phyloP scores from a whole-genome alignment of 345 rosid genomes.

The Populus nigra region DNA sequence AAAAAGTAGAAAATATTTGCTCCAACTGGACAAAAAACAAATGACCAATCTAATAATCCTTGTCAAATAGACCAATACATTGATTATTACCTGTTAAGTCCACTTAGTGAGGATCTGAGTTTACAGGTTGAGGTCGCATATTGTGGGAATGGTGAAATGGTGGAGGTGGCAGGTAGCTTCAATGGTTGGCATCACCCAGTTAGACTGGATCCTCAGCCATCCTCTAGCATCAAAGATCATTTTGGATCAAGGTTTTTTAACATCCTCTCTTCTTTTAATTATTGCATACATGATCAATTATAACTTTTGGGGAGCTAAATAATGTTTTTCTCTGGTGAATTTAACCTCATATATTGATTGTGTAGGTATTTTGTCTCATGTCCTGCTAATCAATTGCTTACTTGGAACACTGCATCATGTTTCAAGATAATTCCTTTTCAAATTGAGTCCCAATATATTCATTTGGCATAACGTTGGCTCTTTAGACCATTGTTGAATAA shows the following conservation, averaged over 20 bases:
- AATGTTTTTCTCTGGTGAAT: background rate
- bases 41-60: background rate
- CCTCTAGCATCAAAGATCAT: conserved; percentile 30
- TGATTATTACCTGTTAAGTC: background rate
- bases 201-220: conserved; percentile 70
- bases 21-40: background rate
- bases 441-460: background rate
- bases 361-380: background rate
- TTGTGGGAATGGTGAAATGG: conserved; percentile 71
- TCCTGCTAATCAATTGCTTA: background rate
- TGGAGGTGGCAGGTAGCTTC: conserved; percentile 93
- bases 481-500: background rate
- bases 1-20: background rate
- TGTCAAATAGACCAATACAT: background rate
- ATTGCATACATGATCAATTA: background rate
- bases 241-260: conserved; percentile 44
- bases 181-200: conserved; percentile 88
- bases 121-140: conserved; percentile 71
- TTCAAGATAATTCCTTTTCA: background rate
- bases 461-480: background rate
- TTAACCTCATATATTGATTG: conserved; percentile 1
- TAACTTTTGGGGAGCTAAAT: background rate
- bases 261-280: background rate
- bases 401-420: background rate
- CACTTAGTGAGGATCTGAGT: background rate